Base-by-base conservation (phyloP, 1,284 basidiomycete genomes). In the Cutaneotrichosporon spelunceum region DNA sequence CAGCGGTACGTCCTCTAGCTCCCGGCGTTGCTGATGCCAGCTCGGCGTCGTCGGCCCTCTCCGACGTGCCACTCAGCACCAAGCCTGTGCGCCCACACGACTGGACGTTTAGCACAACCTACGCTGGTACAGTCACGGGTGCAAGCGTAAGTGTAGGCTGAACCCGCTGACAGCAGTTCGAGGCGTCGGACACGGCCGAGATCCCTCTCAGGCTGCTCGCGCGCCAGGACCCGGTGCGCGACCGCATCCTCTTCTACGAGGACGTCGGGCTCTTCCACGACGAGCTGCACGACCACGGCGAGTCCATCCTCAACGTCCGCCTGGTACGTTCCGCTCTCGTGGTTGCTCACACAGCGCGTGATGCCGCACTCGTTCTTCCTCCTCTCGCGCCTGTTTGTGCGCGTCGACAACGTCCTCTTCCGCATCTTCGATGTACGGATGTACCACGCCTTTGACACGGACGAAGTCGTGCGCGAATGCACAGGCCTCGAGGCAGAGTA, bases 291-390 rank as follows among this genome's bases (percentile, higher is more conserved):
- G 93, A 97, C 72, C 94, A 96, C 72, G 93, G 93, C 1, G 86
- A 90, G 13, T 92, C 91, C 0, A 84, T 85, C 50, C 78, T 92
- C 6, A 83, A 92, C 27, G 87, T 92, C 54, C 84, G 92, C 69
- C 90, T 96, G 60, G 93, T 95, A 74, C 78, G 91, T 83, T 48
- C 24, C 48, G 23, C 16, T 19, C 21, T 24, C 30, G 7, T 4
- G 1, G 3, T 33, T 9, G 36, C n/a, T 55, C 34, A 65, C 66
- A 33, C 70, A 96, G 93, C 88, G 96, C 60, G 93, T 99, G 52
- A 99, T 99, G 94, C 93, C 95, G 0, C 88, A 88, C n/a, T 95
- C 89, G 55, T 84, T 97, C 68, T 95, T 98, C 78, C 86, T 98
- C 65, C 85, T 99, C 10, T 84, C 88, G 1, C 85, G 96, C 8